Conservation (phyloP, 257 asterid genomes). For the Solanum chmielewskii region DNA sequence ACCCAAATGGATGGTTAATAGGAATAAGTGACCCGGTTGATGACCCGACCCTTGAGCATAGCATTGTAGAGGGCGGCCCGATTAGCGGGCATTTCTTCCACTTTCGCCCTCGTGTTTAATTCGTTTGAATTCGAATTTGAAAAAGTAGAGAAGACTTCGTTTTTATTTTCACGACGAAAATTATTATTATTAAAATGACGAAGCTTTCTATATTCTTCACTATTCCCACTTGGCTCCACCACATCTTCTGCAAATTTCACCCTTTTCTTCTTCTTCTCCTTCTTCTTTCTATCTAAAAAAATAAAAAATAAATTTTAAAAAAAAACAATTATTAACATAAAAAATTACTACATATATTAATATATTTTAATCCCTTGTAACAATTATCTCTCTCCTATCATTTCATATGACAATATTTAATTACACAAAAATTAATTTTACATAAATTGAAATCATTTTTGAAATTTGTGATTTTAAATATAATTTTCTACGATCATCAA, state of each 20-base stretch:
- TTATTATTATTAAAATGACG: not conserved
- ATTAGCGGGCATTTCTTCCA: constrained; percentile 51
- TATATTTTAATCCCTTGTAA: not conserved
- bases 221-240: constrained; percentile 78
- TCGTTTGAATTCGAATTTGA: not conserved
- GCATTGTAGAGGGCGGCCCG: constrained; percentile 67
- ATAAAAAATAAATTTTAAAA: not conserved
- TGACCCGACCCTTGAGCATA: constrained; percentile 51
- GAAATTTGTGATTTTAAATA: not conserved
- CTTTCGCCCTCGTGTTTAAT: constrained; percentile 9
- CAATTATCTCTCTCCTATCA: not conserved
- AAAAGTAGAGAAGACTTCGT: not conserved
- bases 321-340: not conserved
- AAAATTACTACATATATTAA: not conserved
- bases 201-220: constrained; percentile 55
- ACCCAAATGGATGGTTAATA: constrained; percentile 1
- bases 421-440: not conserved
- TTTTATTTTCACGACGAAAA: not conserved
- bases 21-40: constrained; percentile 39
- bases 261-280: constrained; percentile 50
- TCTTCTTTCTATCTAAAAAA: constrained; percentile 39
- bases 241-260: constrained; percentile 85
- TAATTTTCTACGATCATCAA: fast-evolving
- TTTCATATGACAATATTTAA: not conserved
- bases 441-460: not conserved